Evolutionary conservation across 73 alveolate species (phyloP).

Genomic region (Blepharisma japonicum): DNA sequence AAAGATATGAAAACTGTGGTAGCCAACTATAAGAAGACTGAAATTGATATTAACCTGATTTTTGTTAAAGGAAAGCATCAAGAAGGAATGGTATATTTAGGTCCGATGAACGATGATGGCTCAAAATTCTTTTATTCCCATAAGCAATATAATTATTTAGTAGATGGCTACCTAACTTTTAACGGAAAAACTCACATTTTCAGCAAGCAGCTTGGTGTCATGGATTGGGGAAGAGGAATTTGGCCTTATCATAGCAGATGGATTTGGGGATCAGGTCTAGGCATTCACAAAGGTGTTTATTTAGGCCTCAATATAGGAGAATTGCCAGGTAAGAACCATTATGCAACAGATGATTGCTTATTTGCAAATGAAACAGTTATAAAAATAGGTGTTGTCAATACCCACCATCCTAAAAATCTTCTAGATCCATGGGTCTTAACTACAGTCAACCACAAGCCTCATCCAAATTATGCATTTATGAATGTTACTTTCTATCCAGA

Average conservation of each 20-base stretch:
- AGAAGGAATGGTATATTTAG: constrained; percentile 3
- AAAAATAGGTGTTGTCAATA: constrained; percentile 1
- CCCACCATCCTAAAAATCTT: not conserved
- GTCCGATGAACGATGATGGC: not conserved
- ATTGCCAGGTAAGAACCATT: not conserved
- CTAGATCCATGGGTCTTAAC: not conserved
- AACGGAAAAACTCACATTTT: not conserved
- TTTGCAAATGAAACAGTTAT: not conserved
- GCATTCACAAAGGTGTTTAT: not conserved
- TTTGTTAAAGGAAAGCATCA: not conserved
- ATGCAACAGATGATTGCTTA: constrained; percentile 17
- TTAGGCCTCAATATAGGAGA: constrained; percentile 7
- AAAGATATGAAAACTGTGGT: not conserved
- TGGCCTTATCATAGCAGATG: constrained; percentile 27
- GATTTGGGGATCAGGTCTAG: constrained; percentile 23
- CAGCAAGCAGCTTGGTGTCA: constrained; percentile 2
- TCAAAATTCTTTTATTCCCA: constrained; percentile 17
- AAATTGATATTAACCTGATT: not conserved
- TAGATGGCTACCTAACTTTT: not conserved
- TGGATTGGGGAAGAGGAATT: constrained; percentile 31
- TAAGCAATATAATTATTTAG: not conserved
- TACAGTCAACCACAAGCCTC: not conserved
- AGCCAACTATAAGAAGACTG: not conserved
- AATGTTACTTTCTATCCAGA: not conserved
- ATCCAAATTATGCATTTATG: not conserved